Conservation (phyloP, 495 filamentous ascomycete genomes). For the Gamarada debralockiae region DNA sequence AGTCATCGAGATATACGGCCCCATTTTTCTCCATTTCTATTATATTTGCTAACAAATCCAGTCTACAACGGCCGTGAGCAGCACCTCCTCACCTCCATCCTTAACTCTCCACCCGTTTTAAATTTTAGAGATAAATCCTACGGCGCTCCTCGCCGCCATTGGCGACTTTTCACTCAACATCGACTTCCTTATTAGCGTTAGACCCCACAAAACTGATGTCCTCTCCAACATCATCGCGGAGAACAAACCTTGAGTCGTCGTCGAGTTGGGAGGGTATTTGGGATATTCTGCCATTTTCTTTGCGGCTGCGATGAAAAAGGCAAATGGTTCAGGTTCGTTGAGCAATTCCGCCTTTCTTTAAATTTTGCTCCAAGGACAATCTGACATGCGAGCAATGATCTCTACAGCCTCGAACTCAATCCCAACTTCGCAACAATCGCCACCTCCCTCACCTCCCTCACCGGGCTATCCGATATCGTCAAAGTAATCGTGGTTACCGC, state of each 20-base stretch:
- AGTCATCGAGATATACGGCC: no score
- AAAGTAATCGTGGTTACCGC: constrained; percentile 64
- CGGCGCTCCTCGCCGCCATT: constrained; percentile 60
- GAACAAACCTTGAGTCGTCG: constrained; percentile 60
- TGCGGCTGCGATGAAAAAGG: constrained; percentile 53
- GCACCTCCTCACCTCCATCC: constrained; percentile 65
- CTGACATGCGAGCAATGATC: constrained; percentile 52
- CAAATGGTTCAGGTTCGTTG: background rate
- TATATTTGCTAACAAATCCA: constrained; percentile 10
- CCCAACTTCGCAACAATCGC: constrained; percentile 64
- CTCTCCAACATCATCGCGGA: constrained; percentile 59
- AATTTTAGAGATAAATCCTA: constrained; percentile 58
- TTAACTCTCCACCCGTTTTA: constrained; percentile 46
- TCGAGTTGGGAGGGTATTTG: constrained; percentile 78
- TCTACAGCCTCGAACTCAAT: constrained; percentile 64
- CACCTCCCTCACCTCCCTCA: constrained; percentile 58
- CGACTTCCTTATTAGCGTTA: constrained; percentile 75
- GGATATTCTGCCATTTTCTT: constrained; percentile 76
- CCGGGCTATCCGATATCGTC: constrained; percentile 62
- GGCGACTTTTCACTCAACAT: constrained; percentile 62
- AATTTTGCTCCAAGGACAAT: no score
- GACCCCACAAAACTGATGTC: constrained; percentile 62
- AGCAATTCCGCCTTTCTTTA: constrained; percentile 12
- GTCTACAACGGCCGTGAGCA: constrained; percentile 67
- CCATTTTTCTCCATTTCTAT: no score